Evolutionary conservation across 179 eudicot species (phyloP).

Genomic region (Patellifolia procumbens): DNA sequence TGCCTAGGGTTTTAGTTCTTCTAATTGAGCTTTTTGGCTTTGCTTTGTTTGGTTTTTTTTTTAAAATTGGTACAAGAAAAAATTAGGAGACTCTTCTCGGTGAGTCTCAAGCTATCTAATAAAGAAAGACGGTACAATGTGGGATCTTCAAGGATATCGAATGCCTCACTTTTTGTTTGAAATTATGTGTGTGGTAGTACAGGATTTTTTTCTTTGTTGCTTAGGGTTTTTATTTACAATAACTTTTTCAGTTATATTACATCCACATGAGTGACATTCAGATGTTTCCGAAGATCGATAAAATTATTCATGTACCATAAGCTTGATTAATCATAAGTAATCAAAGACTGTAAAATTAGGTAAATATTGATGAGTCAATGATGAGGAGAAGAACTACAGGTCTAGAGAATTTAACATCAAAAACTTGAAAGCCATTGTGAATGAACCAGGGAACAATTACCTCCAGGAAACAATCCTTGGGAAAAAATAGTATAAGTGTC

Average conservation of each 20-base stretch:
- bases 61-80: not conserved
- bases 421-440: not conserved
- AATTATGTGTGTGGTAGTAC: too few relatives aligned
- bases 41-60: not conserved
- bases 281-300: not conserved
- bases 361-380: not conserved
- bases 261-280: constrained; percentile 10
- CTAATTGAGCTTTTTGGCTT: not conserved
- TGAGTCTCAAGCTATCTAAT: too few relatives aligned
- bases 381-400: too few relatives aligned
- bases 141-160: too few relatives aligned
- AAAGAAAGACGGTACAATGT: too few relatives aligned
- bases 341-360: not conserved
- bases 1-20: not conserved
- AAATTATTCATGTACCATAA: not conserved
- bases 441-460: not conserved
- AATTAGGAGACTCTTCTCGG: too few relatives aligned
- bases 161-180: not conserved
- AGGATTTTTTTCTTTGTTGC: too few relatives aligned
- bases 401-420: not conserved
- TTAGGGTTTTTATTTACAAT: too few relatives aligned
- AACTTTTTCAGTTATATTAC: too few relatives aligned
- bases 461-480: not conserved
- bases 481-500: not conserved
- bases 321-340: not conserved